phyloP scores from a whole-genome alignment of 768 basidiomycete genomes.

The Lactarius quietus region DNA sequence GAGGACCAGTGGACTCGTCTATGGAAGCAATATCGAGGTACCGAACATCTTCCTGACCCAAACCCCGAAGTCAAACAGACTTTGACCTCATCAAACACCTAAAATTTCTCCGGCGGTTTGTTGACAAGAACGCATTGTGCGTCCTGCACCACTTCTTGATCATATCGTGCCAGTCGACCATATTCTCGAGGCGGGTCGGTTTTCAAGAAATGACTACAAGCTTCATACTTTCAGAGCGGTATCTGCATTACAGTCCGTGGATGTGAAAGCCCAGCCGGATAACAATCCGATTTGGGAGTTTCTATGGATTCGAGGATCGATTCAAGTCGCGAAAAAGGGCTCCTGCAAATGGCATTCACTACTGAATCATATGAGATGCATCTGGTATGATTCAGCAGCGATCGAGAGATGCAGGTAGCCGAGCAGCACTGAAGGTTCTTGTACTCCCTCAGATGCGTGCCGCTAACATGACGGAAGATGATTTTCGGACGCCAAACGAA shows the following conservation, averaged over 20 bases:
- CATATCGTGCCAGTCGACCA: slow-evolving; percentile 3
- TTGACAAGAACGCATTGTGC: slow-evolving; percentile 86
- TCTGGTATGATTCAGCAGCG: slow-evolving; percentile 20
- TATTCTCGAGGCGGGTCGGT: slow-evolving; percentile 54
- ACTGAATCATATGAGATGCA: slow-evolving; percentile 39
- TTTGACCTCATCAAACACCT: slow-evolving; percentile 83
- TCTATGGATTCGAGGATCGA: slow-evolving; percentile 68
- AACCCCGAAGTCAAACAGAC: slow-evolving; percentile 62
- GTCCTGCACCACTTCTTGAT: slow-evolving; percentile 33
- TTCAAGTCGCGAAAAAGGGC: slow-evolving; percentile 68
- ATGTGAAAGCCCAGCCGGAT: slow-evolving; percentile 46
- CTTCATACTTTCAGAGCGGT: slow-evolving; percentile 41
- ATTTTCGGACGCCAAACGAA: slow-evolving; percentile 66
- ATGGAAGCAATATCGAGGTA: slow-evolving; percentile 70
- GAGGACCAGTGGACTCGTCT: slow-evolving; percentile 80
- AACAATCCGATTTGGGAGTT: slow-evolving; percentile 60
- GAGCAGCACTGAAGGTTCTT: slow-evolving; percentile 69
- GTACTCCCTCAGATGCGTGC: not conserved
- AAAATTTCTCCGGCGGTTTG: slow-evolving; percentile 70
- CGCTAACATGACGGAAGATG: slow-evolving; percentile 50
- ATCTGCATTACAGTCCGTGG: slow-evolving; percentile 46
- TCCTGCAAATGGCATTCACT: slow-evolving; percentile 56
- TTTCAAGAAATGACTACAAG: slow-evolving; percentile 44
- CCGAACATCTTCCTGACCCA: slow-evolving; percentile 63
- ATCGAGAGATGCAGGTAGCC: slow-evolving; percentile 49